phyloP scores from a whole-genome alignment of 164 flowering plant genomes.

The Litsea cubeba region DNA sequence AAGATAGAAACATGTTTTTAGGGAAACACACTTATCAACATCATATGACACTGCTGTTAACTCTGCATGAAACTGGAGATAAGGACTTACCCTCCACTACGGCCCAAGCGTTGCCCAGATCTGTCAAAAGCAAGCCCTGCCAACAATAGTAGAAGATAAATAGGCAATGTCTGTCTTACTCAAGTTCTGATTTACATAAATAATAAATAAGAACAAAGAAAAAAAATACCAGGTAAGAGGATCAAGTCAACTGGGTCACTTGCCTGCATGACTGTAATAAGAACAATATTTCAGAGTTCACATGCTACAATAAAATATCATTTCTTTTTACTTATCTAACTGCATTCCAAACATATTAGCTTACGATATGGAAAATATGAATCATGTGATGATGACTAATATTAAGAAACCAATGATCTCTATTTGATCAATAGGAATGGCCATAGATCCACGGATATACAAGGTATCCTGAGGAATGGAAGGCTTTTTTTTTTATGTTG shows the following conservation, averaged over 20 bases:
- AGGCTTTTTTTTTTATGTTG: not conserved
- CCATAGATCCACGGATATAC: not conserved
- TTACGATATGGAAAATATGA: not conserved
- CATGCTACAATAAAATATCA: not conserved
- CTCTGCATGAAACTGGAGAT: not conserved
- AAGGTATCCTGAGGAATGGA: not conserved
- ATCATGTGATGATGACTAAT: not conserved
- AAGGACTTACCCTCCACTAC: constrained; percentile 90
- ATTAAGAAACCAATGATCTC: not conserved
- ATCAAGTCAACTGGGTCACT: constrained; percentile 81
- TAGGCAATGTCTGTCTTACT: not conserved
- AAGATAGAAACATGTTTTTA: not conserved
- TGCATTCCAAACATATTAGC: not conserved
- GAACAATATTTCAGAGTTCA: constrained; percentile 13
- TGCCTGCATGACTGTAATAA: constrained; percentile 76
- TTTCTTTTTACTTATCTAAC: not conserved
- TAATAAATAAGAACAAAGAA: not conserved
- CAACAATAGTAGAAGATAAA: not conserved
- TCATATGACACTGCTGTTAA: not conserved
- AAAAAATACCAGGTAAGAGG: constrained; percentile 67
- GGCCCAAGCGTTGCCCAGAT: constrained; percentile 92
- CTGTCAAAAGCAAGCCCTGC: constrained; percentile 93
- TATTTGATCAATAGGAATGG: not conserved
- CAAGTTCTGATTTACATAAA: not conserved
- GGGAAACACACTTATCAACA: not conserved